Conservation (phyloP, 1,284 basidiomycete species). For the Phlebopus sp. region DNA sequence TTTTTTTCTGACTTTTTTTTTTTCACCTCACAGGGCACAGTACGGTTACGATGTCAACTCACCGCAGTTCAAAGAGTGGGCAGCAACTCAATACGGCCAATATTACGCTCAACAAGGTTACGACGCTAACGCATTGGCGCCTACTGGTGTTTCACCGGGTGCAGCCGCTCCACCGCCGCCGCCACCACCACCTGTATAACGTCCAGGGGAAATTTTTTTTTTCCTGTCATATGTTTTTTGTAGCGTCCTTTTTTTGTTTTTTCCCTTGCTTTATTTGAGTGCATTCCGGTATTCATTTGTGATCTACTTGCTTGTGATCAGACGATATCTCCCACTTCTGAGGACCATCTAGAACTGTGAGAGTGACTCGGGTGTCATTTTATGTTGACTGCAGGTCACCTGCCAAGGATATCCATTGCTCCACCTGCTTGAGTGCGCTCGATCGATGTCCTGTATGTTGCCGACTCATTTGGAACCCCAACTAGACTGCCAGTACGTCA, state of each 20-base stretch:
- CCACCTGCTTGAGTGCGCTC: too few species aligned
- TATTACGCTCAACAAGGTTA: conserved; percentile 56
- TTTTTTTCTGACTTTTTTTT: neutral
- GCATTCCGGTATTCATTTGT: conserved; percentile 9
- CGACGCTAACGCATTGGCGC: conserved; percentile 14
- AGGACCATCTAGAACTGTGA: too few species aligned
- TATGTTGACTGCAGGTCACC: too few species aligned
- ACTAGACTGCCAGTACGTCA: too few species aligned
- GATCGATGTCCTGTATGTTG: too few species aligned
- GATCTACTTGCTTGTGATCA: too few species aligned
- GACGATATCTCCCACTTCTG: too few species aligned
- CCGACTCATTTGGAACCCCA: too few species aligned
- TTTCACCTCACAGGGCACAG: conserved; percentile 58
- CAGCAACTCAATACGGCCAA: conserved; percentile 65
- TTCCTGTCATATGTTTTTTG: conserved; percentile 12
- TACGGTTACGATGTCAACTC: conserved; percentile 90
- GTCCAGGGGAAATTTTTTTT: neutral
- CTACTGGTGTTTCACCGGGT: conserved; percentile 15
- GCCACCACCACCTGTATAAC: conserved; percentile 27
- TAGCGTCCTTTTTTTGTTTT: conserved; percentile 20
- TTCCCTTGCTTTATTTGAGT: conserved; percentile 33
- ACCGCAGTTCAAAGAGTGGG: conserved; percentile 77
- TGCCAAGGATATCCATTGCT: too few species aligned
- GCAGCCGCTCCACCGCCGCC: conserved; percentile 36
- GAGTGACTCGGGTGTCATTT: too few species aligned